Evolutionary conservation across 2,329 filamentous ascomycete species (phyloP).

Genomic region (Dendryphion nanum): DNA sequence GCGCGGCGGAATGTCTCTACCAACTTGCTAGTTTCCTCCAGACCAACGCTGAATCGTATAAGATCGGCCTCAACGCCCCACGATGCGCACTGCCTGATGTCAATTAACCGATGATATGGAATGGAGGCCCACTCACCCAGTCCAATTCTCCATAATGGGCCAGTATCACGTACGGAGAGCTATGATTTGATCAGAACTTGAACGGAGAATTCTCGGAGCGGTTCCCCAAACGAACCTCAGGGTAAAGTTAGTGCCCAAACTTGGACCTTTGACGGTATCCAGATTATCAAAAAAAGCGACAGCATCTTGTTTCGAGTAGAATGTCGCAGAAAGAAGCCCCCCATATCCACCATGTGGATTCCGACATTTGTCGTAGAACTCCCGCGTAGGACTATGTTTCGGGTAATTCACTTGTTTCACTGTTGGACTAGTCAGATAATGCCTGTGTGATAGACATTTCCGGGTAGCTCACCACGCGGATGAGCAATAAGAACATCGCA

Average conservation of each 20-base stretch:
- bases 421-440: constrained; percentile 16
- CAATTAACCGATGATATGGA: neutral
- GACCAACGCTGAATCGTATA: constrained; percentile 81
- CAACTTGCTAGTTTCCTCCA: constrained; percentile 74
- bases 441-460: neutral
- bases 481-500: constrained; percentile 67
- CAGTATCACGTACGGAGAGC: constrained; percentile 85
- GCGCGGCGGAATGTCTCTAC: constrained; percentile 64
- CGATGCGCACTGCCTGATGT: constrained; percentile 56
- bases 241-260: constrained; percentile 95
- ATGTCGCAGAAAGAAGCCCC: constrained; percentile 81
- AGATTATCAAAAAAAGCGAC: constrained; percentile 81
- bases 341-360: constrained; percentile 80
- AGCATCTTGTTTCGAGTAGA: constrained; percentile 68
- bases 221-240: constrained; percentile 53
- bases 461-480: constrained; percentile 44
- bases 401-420: constrained; percentile 87
- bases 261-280: constrained; percentile 89
- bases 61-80: constrained; percentile 80
- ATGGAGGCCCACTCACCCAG: constrained; percentile 59
- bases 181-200: constrained; percentile 22
- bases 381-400: constrained; percentile 67
- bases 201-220: neutral
- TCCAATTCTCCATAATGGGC: constrained; percentile 89
- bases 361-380: constrained; percentile 76